phyloP scores from a whole-genome alignment of 2,329 filamentous ascomycete species.

The Pochonia chlamydosporia region DNA sequence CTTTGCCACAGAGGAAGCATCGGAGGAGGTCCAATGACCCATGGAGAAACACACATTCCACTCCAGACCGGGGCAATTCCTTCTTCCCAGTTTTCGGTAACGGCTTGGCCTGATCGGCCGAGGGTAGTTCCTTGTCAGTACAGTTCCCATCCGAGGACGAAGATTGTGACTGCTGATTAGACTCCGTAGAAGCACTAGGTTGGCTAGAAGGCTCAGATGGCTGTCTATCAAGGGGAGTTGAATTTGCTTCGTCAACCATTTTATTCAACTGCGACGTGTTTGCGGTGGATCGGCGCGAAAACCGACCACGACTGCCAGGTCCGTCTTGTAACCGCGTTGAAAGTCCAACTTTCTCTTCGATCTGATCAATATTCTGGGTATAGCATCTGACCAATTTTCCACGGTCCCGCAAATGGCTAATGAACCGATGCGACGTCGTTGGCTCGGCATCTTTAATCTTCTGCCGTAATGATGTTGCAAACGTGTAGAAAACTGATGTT shows the following conservation, averaged over 20 bases:
- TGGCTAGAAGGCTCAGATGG: conserved; percentile 12
- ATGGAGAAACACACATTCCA: conserved; percentile 65
- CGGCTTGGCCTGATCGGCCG: conserved; percentile 13
- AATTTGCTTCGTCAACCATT: conserved; percentile 30
- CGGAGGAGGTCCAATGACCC: conserved; percentile 61
- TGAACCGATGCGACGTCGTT: conserved; percentile 62
- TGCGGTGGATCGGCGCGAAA: conserved; percentile 43
- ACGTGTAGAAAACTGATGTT: conserved; percentile 67
- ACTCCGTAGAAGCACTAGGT: neutral
- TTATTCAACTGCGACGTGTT: conserved; percentile 26
- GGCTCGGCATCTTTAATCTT: conserved; percentile 58
- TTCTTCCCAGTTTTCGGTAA: conserved; percentile 12
- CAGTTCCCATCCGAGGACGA: conserved; percentile 10
- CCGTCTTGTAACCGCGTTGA: conserved; percentile 57
- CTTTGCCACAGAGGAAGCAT: conserved; percentile 55
- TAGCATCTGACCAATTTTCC: conserved; percentile 67
- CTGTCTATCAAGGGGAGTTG: conserved; percentile 9
- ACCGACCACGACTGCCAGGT: conserved; percentile 55
- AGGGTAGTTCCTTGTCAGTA: conserved; percentile 13
- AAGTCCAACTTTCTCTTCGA: conserved; percentile 65
- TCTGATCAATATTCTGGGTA: conserved; percentile 70
- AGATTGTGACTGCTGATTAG: conserved; percentile 8
- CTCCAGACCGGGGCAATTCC: conserved; percentile 34
- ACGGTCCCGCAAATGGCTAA: conserved; percentile 59
- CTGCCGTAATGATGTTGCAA: conserved; percentile 61